Evolutionary conservation across 2,329 filamentous ascomycete species (phyloP), one percentile per base, ranked within the genome.

Genomic region (Claviceps sp.): DNA sequence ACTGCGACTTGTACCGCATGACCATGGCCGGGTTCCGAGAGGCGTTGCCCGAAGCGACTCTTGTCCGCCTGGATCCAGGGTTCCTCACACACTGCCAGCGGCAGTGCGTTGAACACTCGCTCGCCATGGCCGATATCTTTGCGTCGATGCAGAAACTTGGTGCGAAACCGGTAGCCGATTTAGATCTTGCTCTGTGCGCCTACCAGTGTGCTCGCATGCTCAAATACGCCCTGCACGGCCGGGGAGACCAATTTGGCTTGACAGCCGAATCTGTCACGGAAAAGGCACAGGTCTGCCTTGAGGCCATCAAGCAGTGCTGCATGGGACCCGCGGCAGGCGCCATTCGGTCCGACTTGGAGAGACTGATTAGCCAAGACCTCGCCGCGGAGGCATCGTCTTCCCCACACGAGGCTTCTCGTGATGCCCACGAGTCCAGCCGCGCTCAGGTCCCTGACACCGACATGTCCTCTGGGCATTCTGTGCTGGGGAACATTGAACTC

Each of bases 41-140:
- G 40, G 73, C 75, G 0, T 63, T 80, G 0, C 69, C 75, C 2
- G 67, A 67, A 6, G 60, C 67, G 0, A 65, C 67, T 13, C 63
- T 78, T 10, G 68, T 68, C 49, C 69, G 68, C 52, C 64, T 80
- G 3, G 73, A 76, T 47, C 70, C 70, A 10, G 65, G 64, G 2
- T 78, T 78, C 52, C 68, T 77, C 40, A 65, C 69, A 2, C 70
- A 73, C 56, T 78, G 75, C 53, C 73, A 72, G 43, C 66, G 69
- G 3, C 73, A 74, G 54, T 77, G 76, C 52, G 73, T 74, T 41
- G 73, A 78, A 48, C 76, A 80, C 54, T 74, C 76, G 8, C 62
- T 73, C 38, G 73, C 74, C 30, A 78, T 80, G 73, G 70, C 74
- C 6, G 73, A 74, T 46, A 79, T 80, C 56, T 79, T 80, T 56